A percentile compares a stretch with the other conserved stretches of the same genome.
Evolutionary conservation across 2,329 filamentous ascomycete species (phyloP).

Genomic region (Parafenestella ontariensis): DNA sequence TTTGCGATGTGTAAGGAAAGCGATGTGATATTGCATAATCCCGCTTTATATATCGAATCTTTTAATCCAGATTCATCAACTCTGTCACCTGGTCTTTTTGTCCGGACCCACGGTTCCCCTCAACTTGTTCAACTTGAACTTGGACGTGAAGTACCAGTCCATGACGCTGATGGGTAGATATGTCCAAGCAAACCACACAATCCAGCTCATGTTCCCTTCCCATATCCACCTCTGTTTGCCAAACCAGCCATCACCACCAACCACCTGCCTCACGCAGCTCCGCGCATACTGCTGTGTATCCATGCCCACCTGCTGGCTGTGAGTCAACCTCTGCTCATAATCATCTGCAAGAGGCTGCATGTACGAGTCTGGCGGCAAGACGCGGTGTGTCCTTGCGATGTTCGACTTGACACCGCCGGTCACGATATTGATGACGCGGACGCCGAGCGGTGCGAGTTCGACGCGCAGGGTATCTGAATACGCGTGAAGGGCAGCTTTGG

Average conservation of each 20-base stretch:
- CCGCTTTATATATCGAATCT: not conserved
- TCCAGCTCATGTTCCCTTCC: conserved; percentile 60
- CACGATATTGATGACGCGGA: conserved; percentile 57
- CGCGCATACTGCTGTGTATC: conserved; percentile 61
- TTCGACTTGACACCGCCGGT: conserved; percentile 68
- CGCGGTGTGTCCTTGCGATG: conserved; percentile 61
- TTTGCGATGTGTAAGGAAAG: not conserved
- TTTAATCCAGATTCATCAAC: not conserved
- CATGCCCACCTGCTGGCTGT: conserved; percentile 63
- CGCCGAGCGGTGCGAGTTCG: conserved; percentile 61
- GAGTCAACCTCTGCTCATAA: conserved; percentile 59
- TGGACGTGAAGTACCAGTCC: conserved; percentile 56
- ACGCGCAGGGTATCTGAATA: conserved; percentile 66
- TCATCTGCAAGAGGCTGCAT: conserved; percentile 61
- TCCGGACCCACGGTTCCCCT: conserved; percentile 40
- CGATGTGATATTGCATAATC: not conserved
- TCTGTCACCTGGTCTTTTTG: conserved; percentile 36
- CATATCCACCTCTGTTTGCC: conserved; percentile 59
- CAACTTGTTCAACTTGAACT: conserved; percentile 61
- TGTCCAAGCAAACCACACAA: conserved; percentile 57
- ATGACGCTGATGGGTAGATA: conserved; percentile 56
- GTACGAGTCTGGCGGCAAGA: conserved; percentile 56
- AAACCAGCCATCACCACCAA: conserved; percentile 46
- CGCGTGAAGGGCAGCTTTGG: conserved; percentile 65
- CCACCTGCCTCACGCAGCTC: conserved; percentile 61